Base-by-base conservation (phyloP, 176 grass and related monocot species). In the Zoysia japonica region DNA sequence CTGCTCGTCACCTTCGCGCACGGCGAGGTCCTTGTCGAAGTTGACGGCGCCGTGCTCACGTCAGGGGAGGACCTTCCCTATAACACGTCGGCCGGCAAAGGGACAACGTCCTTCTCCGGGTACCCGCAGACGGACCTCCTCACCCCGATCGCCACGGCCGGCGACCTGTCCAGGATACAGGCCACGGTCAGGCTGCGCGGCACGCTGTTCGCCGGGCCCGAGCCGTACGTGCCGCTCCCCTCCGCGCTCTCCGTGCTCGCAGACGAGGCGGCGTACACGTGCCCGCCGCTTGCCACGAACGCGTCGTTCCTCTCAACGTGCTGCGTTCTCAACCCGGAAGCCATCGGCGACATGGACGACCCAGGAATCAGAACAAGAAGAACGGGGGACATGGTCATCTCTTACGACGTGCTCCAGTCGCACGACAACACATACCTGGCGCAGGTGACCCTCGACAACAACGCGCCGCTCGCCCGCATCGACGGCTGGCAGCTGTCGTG, bases 121-220 rank as follows among this genome's bases (percentile, higher is more conserved):
- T 90, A 84, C 86, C 93, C 93, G 28, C 87, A 86, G 86, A 69
- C 83, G 49, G 88, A 97, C 68, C 90, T 97, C 62, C 77, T 75
- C 14, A 93, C 93, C 42, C 88, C 90, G 9, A 97, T 97, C 78
- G 77, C 85, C 55, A 93, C 91, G 0, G 91, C 87, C 80, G 90
- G 86, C 53, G 90, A 93, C 80, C 40, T 77, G 16, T 20, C 67
- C 17, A 82, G 50, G 71, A 81, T 87, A 11, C 69, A 76, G 47
- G 76, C 69, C 28, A 80, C 85, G 20, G 70, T 97, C 56, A 36
- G 40, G 20, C 35, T 97, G 1, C 79, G 78, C 11, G 93, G 93
- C 16, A 97, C 93, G 56, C 79, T 97, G 52, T 97, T 97, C 75
- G 79, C 75, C 40, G 64, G 53, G 5, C 74, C 86, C 3, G 47